Evolutionary conservation across 2,329 filamentous ascomycete genomes (phyloP).

Genomic region (Lachnellula occidentalis): DNA sequence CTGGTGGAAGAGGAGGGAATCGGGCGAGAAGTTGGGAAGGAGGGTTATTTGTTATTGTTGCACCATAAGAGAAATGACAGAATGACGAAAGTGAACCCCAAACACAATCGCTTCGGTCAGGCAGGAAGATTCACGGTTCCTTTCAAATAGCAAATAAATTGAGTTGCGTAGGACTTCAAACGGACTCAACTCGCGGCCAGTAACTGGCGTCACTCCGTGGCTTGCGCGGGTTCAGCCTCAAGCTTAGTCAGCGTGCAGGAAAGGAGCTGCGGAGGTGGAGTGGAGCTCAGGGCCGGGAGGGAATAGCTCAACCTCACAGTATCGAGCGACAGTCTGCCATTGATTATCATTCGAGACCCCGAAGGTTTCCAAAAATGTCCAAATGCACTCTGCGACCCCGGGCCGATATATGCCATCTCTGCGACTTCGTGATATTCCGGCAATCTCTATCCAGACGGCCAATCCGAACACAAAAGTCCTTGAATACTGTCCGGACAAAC

Average conservation of each 20-base stretch:
- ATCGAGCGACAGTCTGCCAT: neutral
- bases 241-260: neutral
- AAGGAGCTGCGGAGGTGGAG: neutral
- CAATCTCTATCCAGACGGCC: constrained; percentile 8
- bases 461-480: constrained; percentile 12
- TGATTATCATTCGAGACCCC: neutral
- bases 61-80: neutral
- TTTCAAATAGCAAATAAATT: neutral
- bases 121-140: neutral
- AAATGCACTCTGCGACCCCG: constrained; percentile 30
- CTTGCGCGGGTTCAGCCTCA: neutral
- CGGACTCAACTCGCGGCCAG: neutral
- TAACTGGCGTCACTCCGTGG: constrained; percentile 10
- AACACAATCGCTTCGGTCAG: neutral
- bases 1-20: neutral
- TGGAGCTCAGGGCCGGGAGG: neutral
- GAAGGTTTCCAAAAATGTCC: constrained; percentile 33
- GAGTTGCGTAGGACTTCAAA: neutral
- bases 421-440: constrained; percentile 32
- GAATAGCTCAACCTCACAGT: constrained; percentile 6
- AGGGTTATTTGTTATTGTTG: neutral
- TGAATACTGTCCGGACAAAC: constrained; percentile 9
- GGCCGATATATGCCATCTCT: constrained; percentile 40
- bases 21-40: neutral
- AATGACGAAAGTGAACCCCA: neutral